Percentiles rank a stretch among this genome's conserved stretches.
These are phyloP conservation scores for Viola pubescens DNA, from an alignment of 441 rosid species.

Conservation along the genomic window DNA sequence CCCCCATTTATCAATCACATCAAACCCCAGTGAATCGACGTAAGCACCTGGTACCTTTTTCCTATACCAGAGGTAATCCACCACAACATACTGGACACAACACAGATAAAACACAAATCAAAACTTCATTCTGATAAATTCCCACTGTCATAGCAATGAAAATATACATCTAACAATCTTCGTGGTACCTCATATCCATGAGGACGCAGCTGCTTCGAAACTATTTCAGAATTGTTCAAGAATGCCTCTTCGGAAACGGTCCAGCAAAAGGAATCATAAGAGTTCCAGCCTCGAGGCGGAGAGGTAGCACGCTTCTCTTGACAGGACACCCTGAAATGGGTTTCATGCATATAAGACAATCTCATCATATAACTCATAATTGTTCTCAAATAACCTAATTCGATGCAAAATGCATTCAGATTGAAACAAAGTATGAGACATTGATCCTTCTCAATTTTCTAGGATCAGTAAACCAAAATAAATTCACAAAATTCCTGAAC, in stretches of 20 bases:
- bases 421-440: too few relatives aligned
- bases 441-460: too few relatives aligned
- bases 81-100: constrained; percentile 74
- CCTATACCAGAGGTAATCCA: constrained; percentile 94
- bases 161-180: background rate
- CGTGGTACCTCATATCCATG: constrained; percentile 64
- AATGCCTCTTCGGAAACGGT: constrained; percentile 75
- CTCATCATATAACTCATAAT: too few relatives aligned
- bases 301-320: constrained; percentile 39
- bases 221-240: constrained; percentile 53
- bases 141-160: background rate
- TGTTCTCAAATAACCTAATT: too few relatives aligned
- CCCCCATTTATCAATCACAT: constrained; percentile 95
- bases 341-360: background rate
- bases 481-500: too few relatives aligned
- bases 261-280: constrained; percentile 92
- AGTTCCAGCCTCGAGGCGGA: constrained; percentile 97
- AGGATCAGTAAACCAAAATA: too few relatives aligned
- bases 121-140: background rate
- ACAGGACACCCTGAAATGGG: constrained; percentile 36
- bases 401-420: too few relatives aligned
- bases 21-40: constrained; percentile 65
- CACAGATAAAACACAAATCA: background rate
- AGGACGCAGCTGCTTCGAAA: constrained; percentile 53
- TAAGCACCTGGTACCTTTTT: constrained; percentile 67